phyloP scores from a whole-genome alignment of 2,329 filamentous ascomycete genomes.

The Ceratocystiopsis brevicomis region DNA sequence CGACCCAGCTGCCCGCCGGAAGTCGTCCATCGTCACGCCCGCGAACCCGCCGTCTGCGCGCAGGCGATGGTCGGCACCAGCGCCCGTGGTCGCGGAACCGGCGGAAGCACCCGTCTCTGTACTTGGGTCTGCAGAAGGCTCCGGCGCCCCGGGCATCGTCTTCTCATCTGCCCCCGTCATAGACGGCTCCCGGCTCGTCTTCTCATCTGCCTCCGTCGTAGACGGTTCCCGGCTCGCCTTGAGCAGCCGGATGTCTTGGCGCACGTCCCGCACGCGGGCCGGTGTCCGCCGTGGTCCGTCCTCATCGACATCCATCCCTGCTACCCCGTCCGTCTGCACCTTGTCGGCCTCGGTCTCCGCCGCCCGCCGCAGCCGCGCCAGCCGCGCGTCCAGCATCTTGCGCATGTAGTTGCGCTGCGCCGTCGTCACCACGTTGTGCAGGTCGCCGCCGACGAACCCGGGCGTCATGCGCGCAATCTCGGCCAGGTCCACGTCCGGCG shows the following conservation, averaged over 20 bases:
- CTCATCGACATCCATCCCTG: no score
- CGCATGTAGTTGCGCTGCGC: conserved; percentile 14
- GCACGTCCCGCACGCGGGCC: not conserved
- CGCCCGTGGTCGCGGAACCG: no score
- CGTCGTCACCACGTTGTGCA: conserved; percentile 41
- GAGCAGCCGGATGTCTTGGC: conserved; percentile 3
- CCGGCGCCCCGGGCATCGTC: conserved; percentile 7
- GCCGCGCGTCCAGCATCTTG: not conserved
- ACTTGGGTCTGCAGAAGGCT: not conserved
- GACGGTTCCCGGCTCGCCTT: conserved; percentile 1
- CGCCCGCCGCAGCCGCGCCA: conserved; percentile 1
- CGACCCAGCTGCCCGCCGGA: conserved; percentile 53
- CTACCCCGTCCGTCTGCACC: no score
- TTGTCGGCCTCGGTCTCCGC: no score
- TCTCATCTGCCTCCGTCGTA: not conserved
- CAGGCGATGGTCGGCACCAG: no score
- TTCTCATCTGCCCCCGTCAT: conserved; percentile 8
- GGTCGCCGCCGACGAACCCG: conserved; percentile 81
- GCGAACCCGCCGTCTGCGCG: no score
- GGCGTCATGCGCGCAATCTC: conserved; percentile 67
- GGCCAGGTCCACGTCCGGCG: conserved; percentile 52
- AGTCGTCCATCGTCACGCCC: conserved; percentile 34
- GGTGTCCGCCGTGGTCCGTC: not conserved
- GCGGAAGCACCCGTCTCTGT: no score
- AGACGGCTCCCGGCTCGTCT: conserved; percentile 3